phyloP scores from a whole-genome alignment of 2,329 filamentous ascomycete species.

The Cytospora mali region DNA sequence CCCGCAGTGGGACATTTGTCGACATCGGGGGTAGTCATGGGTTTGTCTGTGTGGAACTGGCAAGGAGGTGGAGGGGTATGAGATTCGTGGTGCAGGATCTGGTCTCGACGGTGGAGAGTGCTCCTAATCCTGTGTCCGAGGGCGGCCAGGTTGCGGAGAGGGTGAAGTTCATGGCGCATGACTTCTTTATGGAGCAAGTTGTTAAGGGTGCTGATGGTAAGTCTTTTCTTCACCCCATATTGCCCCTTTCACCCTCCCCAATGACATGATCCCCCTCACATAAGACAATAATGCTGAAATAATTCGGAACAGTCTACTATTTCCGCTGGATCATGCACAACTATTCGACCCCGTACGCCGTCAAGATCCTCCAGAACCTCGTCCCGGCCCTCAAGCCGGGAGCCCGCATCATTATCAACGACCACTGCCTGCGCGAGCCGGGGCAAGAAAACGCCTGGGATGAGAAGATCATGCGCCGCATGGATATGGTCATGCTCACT shows the following conservation, averaged over 20 bases:
- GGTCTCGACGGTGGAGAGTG: slow-evolving; percentile 49
- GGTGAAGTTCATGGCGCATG: slow-evolving; percentile 51
- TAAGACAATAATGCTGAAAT: background rate
- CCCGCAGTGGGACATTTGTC: slow-evolving; percentile 51
- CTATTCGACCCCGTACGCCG: slow-evolving; percentile 57
- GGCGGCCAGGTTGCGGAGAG: slow-evolving; percentile 43
- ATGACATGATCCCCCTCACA: background rate
- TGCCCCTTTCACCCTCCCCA: background rate
- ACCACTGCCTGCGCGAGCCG: slow-evolving; percentile 42
- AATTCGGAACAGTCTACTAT: slow-evolving; percentile 49
- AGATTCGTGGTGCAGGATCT: slow-evolving; percentile 60
- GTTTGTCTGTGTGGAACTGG: slow-evolving; percentile 58
- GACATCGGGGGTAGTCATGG: slow-evolving; percentile 63
- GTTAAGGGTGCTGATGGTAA: slow-evolving; percentile 54
- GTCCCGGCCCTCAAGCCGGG: slow-evolving; percentile 59
- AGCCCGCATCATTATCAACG: slow-evolving; percentile 49
- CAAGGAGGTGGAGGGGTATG: slow-evolving; percentile 51
- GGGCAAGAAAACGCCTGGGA: slow-evolving; percentile 40
- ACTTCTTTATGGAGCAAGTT: slow-evolving; percentile 61
- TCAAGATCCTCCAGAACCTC: slow-evolving; percentile 52
- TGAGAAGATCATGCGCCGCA: slow-evolving; percentile 43
- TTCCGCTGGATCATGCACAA: slow-evolving; percentile 65
- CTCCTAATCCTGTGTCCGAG: slow-evolving; percentile 46
- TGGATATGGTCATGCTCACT: slow-evolving; percentile 49
- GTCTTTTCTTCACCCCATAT: slow-evolving; percentile 15